Evolutionary conservation across 257 asterid species (phyloP).

Genomic region (Solanum gracilifrons): DNA sequence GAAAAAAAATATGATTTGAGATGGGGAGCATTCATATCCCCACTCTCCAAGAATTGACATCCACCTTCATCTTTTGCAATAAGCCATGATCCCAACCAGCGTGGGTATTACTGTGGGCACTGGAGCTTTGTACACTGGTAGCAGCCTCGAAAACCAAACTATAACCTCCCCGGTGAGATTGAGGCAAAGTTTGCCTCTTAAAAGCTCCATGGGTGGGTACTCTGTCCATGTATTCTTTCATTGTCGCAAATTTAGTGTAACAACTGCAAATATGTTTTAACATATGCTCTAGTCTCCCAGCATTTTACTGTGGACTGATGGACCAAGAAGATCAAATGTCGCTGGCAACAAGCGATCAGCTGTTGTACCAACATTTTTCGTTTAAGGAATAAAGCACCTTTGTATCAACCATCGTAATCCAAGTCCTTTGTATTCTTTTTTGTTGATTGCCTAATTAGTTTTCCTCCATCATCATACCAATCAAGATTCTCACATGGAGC

Average conservation of each 20-base stretch:
- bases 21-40: neutral
- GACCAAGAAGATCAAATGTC: neutral
- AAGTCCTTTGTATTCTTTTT: constrained; percentile 16
- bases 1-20: neutral
- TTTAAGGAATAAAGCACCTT: neutral
- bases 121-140: neutral
- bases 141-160: neutral
- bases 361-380: neutral
- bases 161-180: neutral
- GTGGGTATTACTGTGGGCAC: neutral
- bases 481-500: constrained; percentile 79
- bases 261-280: neutral
- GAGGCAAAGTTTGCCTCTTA: neutral
- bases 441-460: constrained; percentile 31
- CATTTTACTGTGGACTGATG: neutral
- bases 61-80: neutral
- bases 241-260: neutral
- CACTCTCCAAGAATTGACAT: neutral
- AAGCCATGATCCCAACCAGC: neutral
- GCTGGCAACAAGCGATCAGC: neutral
- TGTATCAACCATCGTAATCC: constrained; percentile 27
- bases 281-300: neutral
- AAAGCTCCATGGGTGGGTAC: neutral
- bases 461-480: constrained; percentile 56
- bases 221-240: neutral